Evolutionary conservation across 1,284 basidiomycete genomes (phyloP), one percentile per base, ranked within the genome.

Genomic region (Rhodotorula glutinis): DNA sequence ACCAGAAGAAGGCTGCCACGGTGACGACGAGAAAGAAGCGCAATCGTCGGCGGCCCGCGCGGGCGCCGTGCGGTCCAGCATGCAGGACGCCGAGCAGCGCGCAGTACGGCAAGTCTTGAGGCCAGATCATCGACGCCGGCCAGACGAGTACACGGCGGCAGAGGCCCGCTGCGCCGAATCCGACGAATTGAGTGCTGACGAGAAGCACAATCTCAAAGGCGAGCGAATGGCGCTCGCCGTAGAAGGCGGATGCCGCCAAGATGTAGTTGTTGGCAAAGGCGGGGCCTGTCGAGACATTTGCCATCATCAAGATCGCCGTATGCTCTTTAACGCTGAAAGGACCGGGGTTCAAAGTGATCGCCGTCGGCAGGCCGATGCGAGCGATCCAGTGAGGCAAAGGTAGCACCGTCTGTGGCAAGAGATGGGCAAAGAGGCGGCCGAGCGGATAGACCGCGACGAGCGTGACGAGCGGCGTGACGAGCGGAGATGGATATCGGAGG

Each of bases 261-360:
- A n/a, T 85, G 17, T 88, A 87, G 78, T 91, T 90, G 66, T 97
- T 80, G 0, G 88, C 89, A 76, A 92, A 82, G 0, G 81, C 80
- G 0, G 86, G 85, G 0, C 83, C 82, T 25, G 90, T 85, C 17
- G 89, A 85, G 17, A 94, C 85, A 77, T 92, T 95, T 29, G 91
- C 88, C 91, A 97, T 97, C 80, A 97, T 92, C 76, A 86, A 88
- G 62, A 97, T 90, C 38, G 94, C 80, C 2, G 91, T 88, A 76
- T 98, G 93, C 78, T 98, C 95, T 79, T 95, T 95, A 82, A 94
- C 92, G 80, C 96, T 98, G 90, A 94, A 98, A 14, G 93, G 91
- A n/a, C 95, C 92, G 0, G 95, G 94, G 76, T 98, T 98, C 59
- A 98, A 81, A 3, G 89, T 90, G 76, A 93, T 67, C 82, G 9